Conservation (phyloP, 441 rosid species). For the Daphne laureola region DNA sequence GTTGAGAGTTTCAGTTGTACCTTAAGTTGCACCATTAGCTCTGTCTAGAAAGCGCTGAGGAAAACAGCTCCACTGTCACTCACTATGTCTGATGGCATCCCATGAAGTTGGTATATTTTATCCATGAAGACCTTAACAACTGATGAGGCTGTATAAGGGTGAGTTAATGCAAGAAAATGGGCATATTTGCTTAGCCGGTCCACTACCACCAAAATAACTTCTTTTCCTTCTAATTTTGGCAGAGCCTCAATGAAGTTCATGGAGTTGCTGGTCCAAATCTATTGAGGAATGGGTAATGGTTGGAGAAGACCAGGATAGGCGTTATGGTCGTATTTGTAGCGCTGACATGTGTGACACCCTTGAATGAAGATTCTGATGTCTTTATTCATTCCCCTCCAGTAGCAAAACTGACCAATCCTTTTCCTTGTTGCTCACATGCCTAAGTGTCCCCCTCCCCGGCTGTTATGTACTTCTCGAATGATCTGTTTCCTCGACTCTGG, state of each 20-base stretch:
- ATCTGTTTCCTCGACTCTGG: too few relatives aligned
- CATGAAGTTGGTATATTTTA: neutral
- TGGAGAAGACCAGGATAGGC: slow-evolving; percentile 1
- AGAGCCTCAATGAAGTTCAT: neutral
- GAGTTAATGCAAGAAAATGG: neutral
- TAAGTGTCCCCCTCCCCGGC: neutral
- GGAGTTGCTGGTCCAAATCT: neutral
- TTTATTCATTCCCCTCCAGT: neutral
- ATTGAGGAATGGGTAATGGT: neutral
- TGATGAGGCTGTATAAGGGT: neutral
- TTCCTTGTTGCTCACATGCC: neutral
- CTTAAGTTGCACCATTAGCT: neutral
- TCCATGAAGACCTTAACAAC: neutral
- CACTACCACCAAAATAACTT: neutral
- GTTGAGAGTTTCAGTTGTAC: neutral
- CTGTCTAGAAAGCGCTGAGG: neutral
- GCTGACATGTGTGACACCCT: neutral
- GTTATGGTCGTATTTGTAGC: too few relatives aligned
- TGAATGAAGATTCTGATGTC: neutral
- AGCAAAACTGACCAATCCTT: neutral
- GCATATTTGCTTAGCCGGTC: neutral
- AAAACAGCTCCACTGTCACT: neutral
- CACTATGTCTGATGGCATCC: neutral
- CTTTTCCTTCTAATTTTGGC: neutral
- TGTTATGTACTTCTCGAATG: too few relatives aligned